Base-by-base conservation (phyloP, 2,329 filamentous ascomycete species). In the Xylaria sp. region DNA sequence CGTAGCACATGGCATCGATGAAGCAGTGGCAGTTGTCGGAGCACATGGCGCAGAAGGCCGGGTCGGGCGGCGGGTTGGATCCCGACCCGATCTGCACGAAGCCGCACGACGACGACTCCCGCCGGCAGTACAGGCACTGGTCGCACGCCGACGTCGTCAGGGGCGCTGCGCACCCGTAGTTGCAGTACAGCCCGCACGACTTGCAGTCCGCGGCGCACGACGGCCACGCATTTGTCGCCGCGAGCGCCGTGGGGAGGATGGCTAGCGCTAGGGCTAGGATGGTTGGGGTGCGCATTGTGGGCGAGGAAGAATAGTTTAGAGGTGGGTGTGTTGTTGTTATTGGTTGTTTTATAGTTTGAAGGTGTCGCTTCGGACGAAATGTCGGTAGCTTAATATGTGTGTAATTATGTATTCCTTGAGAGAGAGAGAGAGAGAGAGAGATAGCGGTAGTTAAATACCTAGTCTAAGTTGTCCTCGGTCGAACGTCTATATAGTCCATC, bases 101-200 rank as follows among this genome's bases (percentile, higher is more conserved):
- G 4, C 55, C 53, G 66, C 74, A 75, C 2, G 70, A 65, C 19
- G 69, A 72, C 61, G 72, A 75, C 69, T 75, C 74, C 1, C 74
- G 74, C 21, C 74, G 71, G 70, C 74, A 75, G 69, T 74, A 75
- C 14, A 74, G 68, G 42, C 74, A 75, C 45, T 65, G 59, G 47
- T 34, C 42, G 61, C 74, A 75, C 12, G 69, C 58, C 34, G 53
- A 27, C 9, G 30, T 9, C 50, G 54, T 30, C 7, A 75, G 71
- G 4, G 70, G 63, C n/a, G 71, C 69, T 36, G 56, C 27, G 66
- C 74, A 75, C 6, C 72, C 71, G 19, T 68, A 34, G 63, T 73
- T 72, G 65, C 74, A 75, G 68, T 70, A 73, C 48, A 72, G 70
- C 4, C 72, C 67, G 62, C 72, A 74, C 9, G 51, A 58, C 19